Evolutionary conservation across 2,329 filamentous ascomycete genomes (phyloP).

Genomic region (Pseudocercospora crystallina): DNA sequence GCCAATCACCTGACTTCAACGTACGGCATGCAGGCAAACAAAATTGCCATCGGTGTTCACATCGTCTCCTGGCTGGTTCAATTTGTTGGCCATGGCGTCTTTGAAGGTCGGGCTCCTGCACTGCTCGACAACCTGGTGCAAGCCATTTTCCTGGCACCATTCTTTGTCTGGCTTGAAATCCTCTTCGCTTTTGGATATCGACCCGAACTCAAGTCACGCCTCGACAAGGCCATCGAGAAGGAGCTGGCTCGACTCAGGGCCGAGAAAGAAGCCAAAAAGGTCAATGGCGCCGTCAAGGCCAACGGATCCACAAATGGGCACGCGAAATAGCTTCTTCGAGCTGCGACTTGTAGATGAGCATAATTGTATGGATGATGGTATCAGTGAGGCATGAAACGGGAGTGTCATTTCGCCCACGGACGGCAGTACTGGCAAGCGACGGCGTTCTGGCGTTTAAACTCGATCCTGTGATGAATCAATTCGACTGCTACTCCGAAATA

Average conservation of each 20-base stretch:
- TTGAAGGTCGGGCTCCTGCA: conserved; percentile 84
- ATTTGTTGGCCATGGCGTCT: conserved; percentile 87
- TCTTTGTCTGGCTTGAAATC: conserved; percentile 96
- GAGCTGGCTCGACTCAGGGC: conserved; percentile 75
- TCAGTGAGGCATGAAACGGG: not conserved
- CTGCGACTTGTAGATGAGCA: not conserved
- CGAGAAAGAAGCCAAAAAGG: conserved; percentile 50
- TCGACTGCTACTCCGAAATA: too few species aligned
- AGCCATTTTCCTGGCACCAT: conserved; percentile 85
- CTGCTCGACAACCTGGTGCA: conserved; percentile 89
- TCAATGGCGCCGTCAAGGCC: conserved; percentile 19
- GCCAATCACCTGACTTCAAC: conserved; percentile 71
- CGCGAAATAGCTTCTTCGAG: conserved; percentile 18
- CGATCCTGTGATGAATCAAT: too few species aligned
- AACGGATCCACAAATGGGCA: conserved; percentile 28
- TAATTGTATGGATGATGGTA: not conserved
- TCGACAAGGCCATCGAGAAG: conserved; percentile 71
- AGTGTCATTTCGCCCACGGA: too few species aligned
- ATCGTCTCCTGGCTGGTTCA: conserved; percentile 80
- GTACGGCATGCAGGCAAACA: conserved; percentile 60
- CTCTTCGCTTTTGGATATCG: conserved; percentile 90
- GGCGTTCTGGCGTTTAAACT: too few species aligned
- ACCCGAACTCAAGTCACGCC: conserved; percentile 76
- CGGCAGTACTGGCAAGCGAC: too few species aligned
- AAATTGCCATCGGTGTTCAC: conserved; percentile 68